Evolutionary conservation across 768 basidiomycete species (phyloP), one percentile per base, ranked within the genome.

Genomic region (Strobilomyces echinocephalus): DNA sequence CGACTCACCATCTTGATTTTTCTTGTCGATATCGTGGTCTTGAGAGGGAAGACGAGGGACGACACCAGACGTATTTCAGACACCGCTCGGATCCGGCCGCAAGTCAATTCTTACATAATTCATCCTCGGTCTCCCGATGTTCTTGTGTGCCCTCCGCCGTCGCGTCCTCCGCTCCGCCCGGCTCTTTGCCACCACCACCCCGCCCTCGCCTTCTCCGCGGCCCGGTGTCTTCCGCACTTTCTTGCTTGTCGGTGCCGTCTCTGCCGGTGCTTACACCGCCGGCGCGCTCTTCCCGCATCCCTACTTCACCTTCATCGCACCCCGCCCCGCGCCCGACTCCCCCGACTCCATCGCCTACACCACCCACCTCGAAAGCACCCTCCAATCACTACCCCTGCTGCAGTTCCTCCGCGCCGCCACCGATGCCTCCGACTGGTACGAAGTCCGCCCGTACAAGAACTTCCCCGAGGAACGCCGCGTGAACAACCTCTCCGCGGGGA

Each of bases 401-500:
- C 60, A 72, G 24, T 63, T 75, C 31, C 76, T 83, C 31, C 75
- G 89, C 38, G 56, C 65, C 14, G 68, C 73, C 33, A 69, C 73
- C 3, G 82, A 84, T 52, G 73, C 78, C 1, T 69, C 74, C 28
- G 77, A 80, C 36, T 90, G 87, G 87, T 90, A 91, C 62, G 89
- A 88, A 68, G 74, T 77, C 20, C 81, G 91, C 46, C 92, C 91
- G 36, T 93, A 90, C 67, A 68, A 71, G 12, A 72, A 76, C 16
- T 80, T 84, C 26, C 85, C 92, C 0, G 85, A 86, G 54, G 84
- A 87, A 52, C 74, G 83, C 50, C 77, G 86, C 1, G 86, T 85
- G 50, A 93, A 99, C 70, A 88, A 82, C 56, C 74, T 99, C 46
- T 89, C 91, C 0, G 84, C 85, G 3, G 93, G 92, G 5, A 79